Base-by-base conservation (phyloP, 345 rosid genomes). In the Capsella bursapastoris region DNA sequence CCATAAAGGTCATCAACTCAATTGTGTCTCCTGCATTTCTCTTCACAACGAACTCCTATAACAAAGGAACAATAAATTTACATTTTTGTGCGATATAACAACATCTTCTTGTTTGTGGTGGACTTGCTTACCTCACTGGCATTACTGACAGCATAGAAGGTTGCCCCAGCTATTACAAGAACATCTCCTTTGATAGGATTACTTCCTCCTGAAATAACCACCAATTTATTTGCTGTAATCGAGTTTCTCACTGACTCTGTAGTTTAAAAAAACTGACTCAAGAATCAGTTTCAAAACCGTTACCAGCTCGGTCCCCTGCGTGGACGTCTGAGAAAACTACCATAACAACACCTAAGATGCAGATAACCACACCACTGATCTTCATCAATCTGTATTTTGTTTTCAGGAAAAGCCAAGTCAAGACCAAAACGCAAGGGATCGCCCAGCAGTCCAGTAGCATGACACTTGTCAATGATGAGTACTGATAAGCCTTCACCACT, bases 401-500 rank as follows among this genome's bases (percentile, higher is more conserved):
- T 64, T 83, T 83, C 75, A 95, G 77, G 73, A 95, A 89, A 65
- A 87, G 5, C 86, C 88, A 89, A 22, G 99, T 92, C 53, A 95
- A 94, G 45, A 95, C 38, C 96, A 92, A 84, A 75, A 92, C 99
- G 1, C 85, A 83, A 1, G 98, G 98, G 57, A 95, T 90, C n/a
- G 96, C 64, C 99, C 98, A 95, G 69, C 99, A 95, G 74, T 95
- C 98, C 28, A 95, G 84, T 64, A 95, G 85, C 98, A 92, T 95
- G 58, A 95, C 82, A 64, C 98, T 95, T 34, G 99, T 95, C 35
- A 95, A 57, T 48, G 98, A 85, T 37, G 94, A 88, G 83, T 90
- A 83, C 83, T 95, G 97, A 78, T 89, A 84, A 29, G 99, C 97
- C 88, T 95, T 95, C 76, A 90, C 96, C 84, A 90, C 98, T 92